Evolutionary conservation across 768 basidiomycete genomes (phyloP).

Genomic region (Boletus patriciae): DNA sequence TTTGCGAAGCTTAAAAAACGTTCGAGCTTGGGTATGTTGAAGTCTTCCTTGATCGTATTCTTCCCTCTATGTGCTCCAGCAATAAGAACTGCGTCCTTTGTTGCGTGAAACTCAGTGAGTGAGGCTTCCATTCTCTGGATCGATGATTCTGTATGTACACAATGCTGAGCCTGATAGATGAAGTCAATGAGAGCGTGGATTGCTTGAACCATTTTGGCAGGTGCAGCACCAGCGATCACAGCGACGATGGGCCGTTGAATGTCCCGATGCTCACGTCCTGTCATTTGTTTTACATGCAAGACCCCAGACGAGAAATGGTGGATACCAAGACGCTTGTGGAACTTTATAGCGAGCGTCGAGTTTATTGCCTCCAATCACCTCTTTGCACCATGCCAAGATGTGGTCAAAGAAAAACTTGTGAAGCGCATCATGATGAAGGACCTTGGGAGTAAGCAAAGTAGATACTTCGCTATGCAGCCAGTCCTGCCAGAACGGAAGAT

Average conservation of each 20-base stretch:
- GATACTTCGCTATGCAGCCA: too few species aligned
- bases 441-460: neutral
- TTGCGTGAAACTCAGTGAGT: too few species aligned
- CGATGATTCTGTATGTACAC: too few species aligned
- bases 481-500: too few species aligned
- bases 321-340: neutral
- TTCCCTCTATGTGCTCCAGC: too few species aligned
- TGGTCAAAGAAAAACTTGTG: conserved; percentile 16
- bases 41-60: neutral
- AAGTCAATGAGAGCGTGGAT: too few species aligned
- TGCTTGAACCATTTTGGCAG: too few species aligned
- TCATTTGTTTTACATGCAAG: neutral
- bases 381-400: conserved; percentile 6
- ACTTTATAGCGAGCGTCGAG: neutral
- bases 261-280: neutral
- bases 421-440: conserved; percentile 1
- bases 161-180: too few species aligned
- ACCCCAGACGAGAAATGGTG: neutral
- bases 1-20: neutral
- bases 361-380: neutral
- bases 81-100: too few species aligned
- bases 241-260: neutral
- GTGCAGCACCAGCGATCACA: neutral
- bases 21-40: neutral
- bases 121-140: too few species aligned